Conservation (phyloP, 1,284 basidiomycete species). For the Ceratobasidium sp. region DNA sequence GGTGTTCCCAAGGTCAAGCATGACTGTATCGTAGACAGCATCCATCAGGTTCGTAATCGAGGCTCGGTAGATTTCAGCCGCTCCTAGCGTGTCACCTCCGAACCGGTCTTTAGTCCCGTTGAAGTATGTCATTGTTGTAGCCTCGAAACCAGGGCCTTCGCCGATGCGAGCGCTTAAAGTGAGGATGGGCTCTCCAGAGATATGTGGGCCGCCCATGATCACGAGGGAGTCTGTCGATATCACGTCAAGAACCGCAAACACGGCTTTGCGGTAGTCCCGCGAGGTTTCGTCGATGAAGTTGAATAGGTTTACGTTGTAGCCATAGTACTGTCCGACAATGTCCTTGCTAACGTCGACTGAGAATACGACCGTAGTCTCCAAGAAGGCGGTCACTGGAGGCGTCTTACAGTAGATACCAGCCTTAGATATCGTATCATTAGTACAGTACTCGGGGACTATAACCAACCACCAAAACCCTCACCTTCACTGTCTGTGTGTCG, state of each 20-base stretch:
- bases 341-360: not conserved
- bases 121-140: not conserved
- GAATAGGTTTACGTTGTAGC: not conserved
- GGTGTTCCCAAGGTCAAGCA: not conserved
- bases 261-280: conserved; percentile 17
- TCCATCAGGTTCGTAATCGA: not conserved
- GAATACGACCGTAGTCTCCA: conserved; percentile 20
- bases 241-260: conserved; percentile 22
- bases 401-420: conserved; percentile 1
- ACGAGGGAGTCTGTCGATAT: conserved; percentile 21
- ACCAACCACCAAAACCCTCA: not conserved
- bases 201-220: conserved; percentile 2
- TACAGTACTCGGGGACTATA: not conserved
- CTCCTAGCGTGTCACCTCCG: not conserved
- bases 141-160: not conserved
- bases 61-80: not conserved
- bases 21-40: not conserved
- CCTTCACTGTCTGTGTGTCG: conserved; percentile 9
- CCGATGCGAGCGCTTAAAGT: not conserved
- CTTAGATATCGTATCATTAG: not conserved
- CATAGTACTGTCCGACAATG: conserved; percentile 22
- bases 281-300: not conserved
- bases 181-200: not conserved
- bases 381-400: not conserved
- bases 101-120: not conserved